Conservation (phyloP, 169 alveolate species). For the Cytauxzoon felis region DNA sequence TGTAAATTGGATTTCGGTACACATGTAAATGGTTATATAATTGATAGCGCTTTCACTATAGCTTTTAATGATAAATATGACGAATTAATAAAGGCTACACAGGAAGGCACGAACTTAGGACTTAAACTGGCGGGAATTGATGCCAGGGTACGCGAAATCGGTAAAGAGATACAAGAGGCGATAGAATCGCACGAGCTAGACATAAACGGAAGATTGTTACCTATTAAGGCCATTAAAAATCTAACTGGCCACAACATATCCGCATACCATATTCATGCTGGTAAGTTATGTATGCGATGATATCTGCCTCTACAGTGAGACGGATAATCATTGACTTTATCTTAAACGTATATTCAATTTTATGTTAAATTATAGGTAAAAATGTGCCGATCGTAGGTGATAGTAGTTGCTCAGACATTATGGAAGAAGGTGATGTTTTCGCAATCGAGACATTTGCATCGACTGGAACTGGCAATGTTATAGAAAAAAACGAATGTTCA, state of each 20-base stretch:
- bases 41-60: constrained; percentile 99
- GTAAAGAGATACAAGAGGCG: constrained; percentile 96
- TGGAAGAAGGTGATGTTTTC: constrained; percentile 99
- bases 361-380: no score
- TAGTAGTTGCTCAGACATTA: constrained; percentile 82
- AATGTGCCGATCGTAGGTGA: constrained; percentile 97
- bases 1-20: constrained; percentile 99
- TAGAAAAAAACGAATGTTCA: constrained; percentile 87
- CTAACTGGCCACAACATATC: constrained; percentile 98
- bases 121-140: constrained; percentile 98
- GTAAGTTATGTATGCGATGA: constrained; percentile 24
- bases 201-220: constrained; percentile 87
- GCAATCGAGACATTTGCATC: constrained; percentile 99
- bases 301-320: background rate
- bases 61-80: constrained; percentile 87
- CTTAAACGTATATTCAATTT: constrained; percentile 51
- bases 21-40: constrained; percentile 97
- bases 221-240: constrained; percentile 93
- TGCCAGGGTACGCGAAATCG: constrained; percentile 94
- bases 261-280: constrained; percentile 96
- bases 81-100: constrained; percentile 88
- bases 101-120: constrained; percentile 99
- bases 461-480: constrained; percentile 93
- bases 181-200: constrained; percentile 96
- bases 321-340: background rate